Conservation (phyloP, 1,284 basidiomycete genomes). For the Megacollybia platyphylla region DNA sequence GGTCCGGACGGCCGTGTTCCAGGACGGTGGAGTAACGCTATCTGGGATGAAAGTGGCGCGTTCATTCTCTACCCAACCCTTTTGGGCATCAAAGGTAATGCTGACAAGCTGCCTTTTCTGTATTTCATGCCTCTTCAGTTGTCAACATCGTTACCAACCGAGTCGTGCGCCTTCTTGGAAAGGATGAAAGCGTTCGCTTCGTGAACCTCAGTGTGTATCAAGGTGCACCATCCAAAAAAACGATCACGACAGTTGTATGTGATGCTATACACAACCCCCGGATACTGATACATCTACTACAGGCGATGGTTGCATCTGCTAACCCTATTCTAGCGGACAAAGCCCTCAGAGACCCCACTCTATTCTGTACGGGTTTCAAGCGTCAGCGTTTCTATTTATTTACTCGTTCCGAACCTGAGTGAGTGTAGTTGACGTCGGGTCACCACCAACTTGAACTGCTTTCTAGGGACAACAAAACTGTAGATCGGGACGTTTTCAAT, state of each 20-base stretch:
- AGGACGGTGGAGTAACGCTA: slow-evolving; percentile 70
- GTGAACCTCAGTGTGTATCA: slow-evolving; percentile 87
- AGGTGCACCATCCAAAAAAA: slow-evolving; percentile 83
- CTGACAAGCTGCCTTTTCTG: not conserved
- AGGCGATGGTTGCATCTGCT: slow-evolving; percentile 91
- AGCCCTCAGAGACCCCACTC: slow-evolving; percentile 76
- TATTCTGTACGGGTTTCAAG: slow-evolving; percentile 91
- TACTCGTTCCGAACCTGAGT: slow-evolving; percentile 86
- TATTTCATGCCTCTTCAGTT: slow-evolving; percentile 33
- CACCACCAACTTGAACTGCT: not conserved
- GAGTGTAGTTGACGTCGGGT: slow-evolving; percentile 15
- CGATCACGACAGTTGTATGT: slow-evolving; percentile 68
- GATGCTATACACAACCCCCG: not conserved
- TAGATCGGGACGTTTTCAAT: slow-evolving; percentile 96
- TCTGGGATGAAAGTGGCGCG: slow-evolving; percentile 96
- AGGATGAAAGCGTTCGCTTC: slow-evolving; percentile 90
- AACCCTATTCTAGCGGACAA: slow-evolving; percentile 89
- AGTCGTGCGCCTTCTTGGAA: slow-evolving; percentile 82
- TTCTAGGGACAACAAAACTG: slow-evolving; percentile 69
- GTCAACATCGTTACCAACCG: slow-evolving; percentile 92
- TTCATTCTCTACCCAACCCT: slow-evolving; percentile 91
- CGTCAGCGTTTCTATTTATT: slow-evolving; percentile 96
- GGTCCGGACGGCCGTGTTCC: slow-evolving; percentile 57
- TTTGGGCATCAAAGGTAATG: slow-evolving; percentile 86
- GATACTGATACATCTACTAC: slow-evolving; percentile 4